These are phyloP conservation scores for Geotrichum reessii DNA, from an alignment of 1,139 yeast genomes.

Conservation along the genomic window DNA sequence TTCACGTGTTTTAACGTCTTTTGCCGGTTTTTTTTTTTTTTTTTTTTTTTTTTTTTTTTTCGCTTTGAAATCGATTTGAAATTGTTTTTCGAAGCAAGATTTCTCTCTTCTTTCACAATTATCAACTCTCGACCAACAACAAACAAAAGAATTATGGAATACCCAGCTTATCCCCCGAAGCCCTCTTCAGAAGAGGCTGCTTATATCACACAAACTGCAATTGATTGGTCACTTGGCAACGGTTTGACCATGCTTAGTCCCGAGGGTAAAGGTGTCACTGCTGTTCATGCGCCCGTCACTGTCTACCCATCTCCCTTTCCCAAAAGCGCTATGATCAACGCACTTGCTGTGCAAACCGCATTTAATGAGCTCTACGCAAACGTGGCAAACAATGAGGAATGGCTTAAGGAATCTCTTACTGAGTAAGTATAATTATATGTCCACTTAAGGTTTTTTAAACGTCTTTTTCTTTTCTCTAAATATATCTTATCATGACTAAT, in stretches of 20 bases:
- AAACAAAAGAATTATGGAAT: constrained; percentile 11
- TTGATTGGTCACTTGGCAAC: constrained; percentile 73
- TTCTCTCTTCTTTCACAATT: not conserved
- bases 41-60: not conserved
- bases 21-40: not conserved
- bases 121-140: not conserved
- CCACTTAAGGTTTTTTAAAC: no score
- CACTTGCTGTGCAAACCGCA: constrained; percentile 57
- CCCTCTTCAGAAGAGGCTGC: constrained; percentile 11
- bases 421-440: constrained; percentile 34
- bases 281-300: constrained; percentile 78
- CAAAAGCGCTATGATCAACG: constrained; percentile 54
- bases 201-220: constrained; percentile 32
- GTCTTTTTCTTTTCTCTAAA: not conserved
- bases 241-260: constrained; percentile 78
- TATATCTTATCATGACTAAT: not conserved
- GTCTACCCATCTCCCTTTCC: constrained; percentile 89
- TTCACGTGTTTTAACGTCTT: not conserved
- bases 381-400: constrained; percentile 50
- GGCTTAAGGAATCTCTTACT: constrained; percentile 56
- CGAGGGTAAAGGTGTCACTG: constrained; percentile 36
- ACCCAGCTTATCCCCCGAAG: constrained; percentile 17
- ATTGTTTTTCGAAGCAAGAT: not conserved
- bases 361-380: constrained; percentile 72
- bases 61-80: not conserved